Evolutionary conservation across 23 red algal genomes (phyloP).

Genomic region (Pyropia haitanensis): DNA sequence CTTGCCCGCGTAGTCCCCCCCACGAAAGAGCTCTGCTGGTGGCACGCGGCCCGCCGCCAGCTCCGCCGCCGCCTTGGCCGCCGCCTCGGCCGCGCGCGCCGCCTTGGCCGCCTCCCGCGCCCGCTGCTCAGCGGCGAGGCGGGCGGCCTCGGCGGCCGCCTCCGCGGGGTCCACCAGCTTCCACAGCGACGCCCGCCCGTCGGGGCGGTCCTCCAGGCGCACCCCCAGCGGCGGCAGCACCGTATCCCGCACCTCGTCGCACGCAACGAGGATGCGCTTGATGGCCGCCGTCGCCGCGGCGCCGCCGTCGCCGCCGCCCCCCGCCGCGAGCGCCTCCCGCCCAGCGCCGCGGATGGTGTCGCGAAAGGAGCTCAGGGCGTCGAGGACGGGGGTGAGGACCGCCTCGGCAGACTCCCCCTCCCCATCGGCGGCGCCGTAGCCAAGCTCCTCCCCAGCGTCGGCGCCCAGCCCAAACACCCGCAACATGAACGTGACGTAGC

Average conservation of each 20-base stretch:
- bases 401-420: conserved; percentile 21
- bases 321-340: conserved; percentile 7
- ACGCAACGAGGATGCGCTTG: conserved; percentile 31
- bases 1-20: conserved; percentile 52
- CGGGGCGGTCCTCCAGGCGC: conserved; percentile 77
- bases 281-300: conserved; percentile 9
- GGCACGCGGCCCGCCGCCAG: conserved; percentile 41
- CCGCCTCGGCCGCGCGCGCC: conserved; percentile 18
- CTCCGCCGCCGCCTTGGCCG: conserved; percentile 42
- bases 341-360: conserved; percentile 22
- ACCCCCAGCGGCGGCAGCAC: conserved; percentile 68
- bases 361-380: conserved; percentile 44
- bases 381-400: conserved; percentile 18
- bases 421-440: conserved; percentile 32
- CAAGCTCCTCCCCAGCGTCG: conserved; percentile 19
- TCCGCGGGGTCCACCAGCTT: conserved; percentile 66
- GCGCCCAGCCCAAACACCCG: conserved; percentile 49
- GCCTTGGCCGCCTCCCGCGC: conserved; percentile 41
- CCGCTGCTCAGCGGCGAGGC: conserved; percentile 39
- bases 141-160: conserved; percentile 39
- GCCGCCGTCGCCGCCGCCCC: too few species aligned
- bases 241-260: conserved; percentile 75
- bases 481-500: conserved; percentile 64
- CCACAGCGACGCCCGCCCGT: conserved; percentile 40
- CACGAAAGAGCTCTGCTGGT: conserved; percentile 54